Percentiles rank a stretch among this genome's conserved stretches.
Conservation (phyloP, 78 protist species). For the Planoprotostelium fungivorum region DNA sequence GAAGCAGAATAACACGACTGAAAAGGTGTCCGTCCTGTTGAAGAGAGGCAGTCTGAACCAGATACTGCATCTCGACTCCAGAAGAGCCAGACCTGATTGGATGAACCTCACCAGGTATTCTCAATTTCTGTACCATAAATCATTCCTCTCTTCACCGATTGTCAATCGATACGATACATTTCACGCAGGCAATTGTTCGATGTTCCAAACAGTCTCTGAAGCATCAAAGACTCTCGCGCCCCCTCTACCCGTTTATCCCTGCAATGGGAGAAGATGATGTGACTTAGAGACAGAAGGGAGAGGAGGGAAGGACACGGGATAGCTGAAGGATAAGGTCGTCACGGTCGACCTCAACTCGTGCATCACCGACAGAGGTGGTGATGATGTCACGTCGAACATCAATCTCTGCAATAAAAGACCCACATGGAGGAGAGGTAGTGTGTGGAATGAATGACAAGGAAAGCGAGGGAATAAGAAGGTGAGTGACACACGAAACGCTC, state of each 20-base stretch:
- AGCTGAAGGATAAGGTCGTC: slow-evolving; percentile 99
- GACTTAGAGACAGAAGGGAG: slow-evolving; percentile 96
- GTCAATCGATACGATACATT: too few relatives aligned
- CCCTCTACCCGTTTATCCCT: too few relatives aligned
- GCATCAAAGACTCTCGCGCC: too few relatives aligned
- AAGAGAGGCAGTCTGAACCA: too few relatives aligned
- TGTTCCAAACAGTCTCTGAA: too few relatives aligned
- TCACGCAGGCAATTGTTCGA: too few relatives aligned
- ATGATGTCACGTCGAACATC: slow-evolving; percentile 94
- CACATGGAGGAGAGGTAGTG: slow-evolving; percentile 83
- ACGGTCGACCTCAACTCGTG: slow-evolving; percentile 91
- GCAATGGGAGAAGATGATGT: slow-evolving; percentile 99
- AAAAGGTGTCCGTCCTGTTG: too few relatives aligned
- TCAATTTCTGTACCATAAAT: too few relatives aligned
- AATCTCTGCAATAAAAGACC: slow-evolving; percentile 99
- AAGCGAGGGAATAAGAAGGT: slow-evolving; percentile 65
- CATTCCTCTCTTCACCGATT: too few relatives aligned
- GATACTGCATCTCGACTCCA: too few relatives aligned
- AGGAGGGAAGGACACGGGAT: slow-evolving; percentile 98
- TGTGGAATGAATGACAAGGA: slow-evolving; percentile 85
- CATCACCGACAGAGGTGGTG: slow-evolving; percentile 91
- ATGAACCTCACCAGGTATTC: slow-evolving; percentile 99
- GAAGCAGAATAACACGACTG: too few relatives aligned
- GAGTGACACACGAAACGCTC: too few relatives aligned
- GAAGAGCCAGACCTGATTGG: slow-evolving; percentile 93